Conservation (phyloP, 306 rosid species). For the Acacia confusa region DNA sequence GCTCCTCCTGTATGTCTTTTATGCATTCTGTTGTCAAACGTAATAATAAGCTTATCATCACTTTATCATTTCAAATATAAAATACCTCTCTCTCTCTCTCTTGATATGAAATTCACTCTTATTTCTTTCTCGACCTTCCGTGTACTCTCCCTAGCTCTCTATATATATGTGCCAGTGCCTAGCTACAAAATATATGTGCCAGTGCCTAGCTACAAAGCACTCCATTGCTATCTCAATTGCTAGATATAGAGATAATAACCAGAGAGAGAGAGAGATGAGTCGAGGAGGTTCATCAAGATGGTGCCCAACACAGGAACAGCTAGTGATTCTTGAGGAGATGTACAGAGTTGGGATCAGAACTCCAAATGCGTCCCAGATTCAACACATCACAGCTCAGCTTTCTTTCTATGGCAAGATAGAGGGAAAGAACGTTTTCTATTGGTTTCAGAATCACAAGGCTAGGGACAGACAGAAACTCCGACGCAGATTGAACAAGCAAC, state of each 20-base stretch:
- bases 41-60: slow-evolving; percentile 5
- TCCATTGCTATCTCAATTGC: background rate
- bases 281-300: slow-evolving; percentile 1
- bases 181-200: background rate
- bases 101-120: background rate
- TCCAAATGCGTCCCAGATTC: slow-evolving; percentile 61
- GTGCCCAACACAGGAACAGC: slow-evolving; percentile 4
- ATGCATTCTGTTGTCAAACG: background rate
- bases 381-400: slow-evolving; percentile 59
- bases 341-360: slow-evolving; percentile 48
- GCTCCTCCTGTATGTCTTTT: background rate
- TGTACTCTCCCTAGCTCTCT: background rate
- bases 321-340: background rate
- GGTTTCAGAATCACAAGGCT: slow-evolving; percentile 75
- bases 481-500: slow-evolving; percentile 37
- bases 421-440: slow-evolving; percentile 66
- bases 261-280: background rate
- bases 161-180: background rate
- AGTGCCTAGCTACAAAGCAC: background rate
- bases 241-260: background rate
- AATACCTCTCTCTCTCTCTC: background rate
- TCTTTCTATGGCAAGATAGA: slow-evolving; percentile 61
- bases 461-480: slow-evolving; percentile 65
- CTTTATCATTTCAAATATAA: background rate
- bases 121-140: background rate